Conservation (phyloP, 106 monocot species). For the Dendrobium huoshanense region DNA sequence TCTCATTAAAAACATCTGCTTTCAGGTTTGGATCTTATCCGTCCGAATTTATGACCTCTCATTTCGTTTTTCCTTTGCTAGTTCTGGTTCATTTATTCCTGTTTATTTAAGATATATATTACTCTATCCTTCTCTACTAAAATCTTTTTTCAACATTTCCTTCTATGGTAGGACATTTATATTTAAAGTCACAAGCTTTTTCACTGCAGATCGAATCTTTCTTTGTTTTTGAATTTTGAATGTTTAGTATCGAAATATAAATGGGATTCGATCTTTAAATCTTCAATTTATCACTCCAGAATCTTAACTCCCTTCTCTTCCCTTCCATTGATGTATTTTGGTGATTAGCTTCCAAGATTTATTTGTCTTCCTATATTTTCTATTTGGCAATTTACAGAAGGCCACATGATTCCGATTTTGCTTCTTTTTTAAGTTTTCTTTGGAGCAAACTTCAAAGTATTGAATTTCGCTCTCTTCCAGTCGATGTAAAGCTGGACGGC, state of each 20-base stretch:
- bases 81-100: too few relatives aligned
- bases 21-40: constrained; percentile 1
- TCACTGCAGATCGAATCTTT: too few relatives aligned
- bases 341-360: not conserved
- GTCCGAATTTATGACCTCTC: not conserved
- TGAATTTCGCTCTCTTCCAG: not conserved
- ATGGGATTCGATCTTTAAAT: too few relatives aligned
- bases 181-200: too few relatives aligned
- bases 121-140: too few relatives aligned
- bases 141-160: not conserved
- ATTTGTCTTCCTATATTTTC: not conserved
- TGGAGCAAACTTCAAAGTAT: not conserved
- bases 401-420: not conserved
- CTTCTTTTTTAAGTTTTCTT: not conserved
- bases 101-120: too few relatives aligned
- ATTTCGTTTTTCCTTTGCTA: not conserved
- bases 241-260: too few relatives aligned
- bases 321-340: not conserved
- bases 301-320: too few relatives aligned
- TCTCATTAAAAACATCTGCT: not conserved
- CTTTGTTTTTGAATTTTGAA: too few relatives aligned
- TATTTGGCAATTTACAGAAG: too few relatives aligned
- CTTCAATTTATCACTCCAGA: too few relatives aligned
- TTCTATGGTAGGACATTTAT: not conserved
- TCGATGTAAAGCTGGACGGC: not conserved